These are phyloP conservation scores for Puccinia novopanici DNA, from an alignment of 1,284 basidiomycete genomes.

Conservation along the genomic window DNA sequence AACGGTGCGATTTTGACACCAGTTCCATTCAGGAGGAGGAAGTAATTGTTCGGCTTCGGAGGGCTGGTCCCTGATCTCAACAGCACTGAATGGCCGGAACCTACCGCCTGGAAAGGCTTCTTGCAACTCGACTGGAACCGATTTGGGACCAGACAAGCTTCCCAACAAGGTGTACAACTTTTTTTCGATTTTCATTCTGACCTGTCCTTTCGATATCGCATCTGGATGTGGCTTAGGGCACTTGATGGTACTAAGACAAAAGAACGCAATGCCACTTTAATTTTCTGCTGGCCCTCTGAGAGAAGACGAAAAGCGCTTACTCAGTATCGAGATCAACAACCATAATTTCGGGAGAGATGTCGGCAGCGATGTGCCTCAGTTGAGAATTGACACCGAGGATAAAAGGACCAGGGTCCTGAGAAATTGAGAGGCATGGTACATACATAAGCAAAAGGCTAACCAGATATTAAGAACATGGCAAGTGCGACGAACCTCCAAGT, in stretches of 20 bases:
- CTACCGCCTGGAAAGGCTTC: slow-evolving; percentile 86
- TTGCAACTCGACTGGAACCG: slow-evolving; percentile 72
- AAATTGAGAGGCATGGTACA: neutral
- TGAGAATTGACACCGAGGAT: slow-evolving; percentile 88
- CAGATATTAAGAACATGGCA: neutral
- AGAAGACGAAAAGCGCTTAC: slow-evolving; percentile 63
- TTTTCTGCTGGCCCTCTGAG: neutral
- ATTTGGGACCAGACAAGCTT: slow-evolving; percentile 27
- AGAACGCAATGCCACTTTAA: neutral
- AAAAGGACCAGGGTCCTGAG: slow-evolving; percentile 69
- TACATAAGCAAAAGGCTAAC: neutral
- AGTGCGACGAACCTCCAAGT: slow-evolving; percentile 57
- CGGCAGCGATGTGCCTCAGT: slow-evolving; percentile 71
- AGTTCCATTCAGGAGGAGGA: slow-evolving; percentile 50
- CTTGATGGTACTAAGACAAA: slow-evolving; percentile 57
- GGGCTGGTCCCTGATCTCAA: slow-evolving; percentile 39
- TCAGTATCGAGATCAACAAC: slow-evolving; percentile 92
- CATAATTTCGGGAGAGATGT: slow-evolving; percentile 75
- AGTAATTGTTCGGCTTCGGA: slow-evolving; percentile 47
- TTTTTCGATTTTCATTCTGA: slow-evolving; percentile 79
- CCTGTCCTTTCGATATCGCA: slow-evolving; percentile 75
- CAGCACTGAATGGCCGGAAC: slow-evolving; percentile 60
- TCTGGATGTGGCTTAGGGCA: slow-evolving; percentile 77
- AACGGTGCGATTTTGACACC: slow-evolving; percentile 36
- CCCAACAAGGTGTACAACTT: slow-evolving; percentile 77